Evolutionary conservation across 306 rosid species (phyloP).

Genomic region (Geum urbanum): DNA sequence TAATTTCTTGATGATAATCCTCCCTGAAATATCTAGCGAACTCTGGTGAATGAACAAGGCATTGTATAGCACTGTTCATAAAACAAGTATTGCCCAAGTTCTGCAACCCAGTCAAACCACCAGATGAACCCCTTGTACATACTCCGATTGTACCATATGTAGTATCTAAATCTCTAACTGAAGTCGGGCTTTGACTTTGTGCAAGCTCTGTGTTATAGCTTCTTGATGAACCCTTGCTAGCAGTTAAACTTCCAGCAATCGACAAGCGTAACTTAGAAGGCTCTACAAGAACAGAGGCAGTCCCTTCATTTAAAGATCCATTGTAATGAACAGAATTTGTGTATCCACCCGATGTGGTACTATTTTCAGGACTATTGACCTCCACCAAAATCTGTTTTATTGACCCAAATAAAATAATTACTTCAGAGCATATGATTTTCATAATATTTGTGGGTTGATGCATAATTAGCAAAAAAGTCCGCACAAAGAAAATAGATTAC

Average conservation of each 20-base stretch:
- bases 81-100: conserved; percentile 99
- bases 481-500: not conserved
- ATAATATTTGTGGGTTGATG: not conserved
- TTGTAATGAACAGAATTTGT: conserved; percentile 59
- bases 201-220: conserved; percentile 49
- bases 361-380: conserved; percentile 60
- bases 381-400: conserved; percentile 85
- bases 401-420: conserved; percentile 26
- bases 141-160: conserved; percentile 60
- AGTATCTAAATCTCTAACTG: conserved; percentile 65
- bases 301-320: conserved; percentile 73
- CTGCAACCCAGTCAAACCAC: conserved; percentile 88
- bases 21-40: conserved; percentile 88
- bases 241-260: conserved; percentile 79
- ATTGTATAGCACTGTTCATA: conserved; percentile 97
- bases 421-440: not conserved
- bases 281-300: conserved; percentile 65
- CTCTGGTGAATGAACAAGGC: conserved; percentile 97
- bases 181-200: conserved; percentile 49
- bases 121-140: conserved; percentile 80
- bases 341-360: conserved; percentile 33
- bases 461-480: not conserved
- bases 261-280: conserved; percentile 72
- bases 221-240: conserved; percentile 70
- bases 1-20: conserved; percentile 94